Conservation (phyloP, 495 filamentous ascomycete species). For the Acidiella bohemica region DNA sequence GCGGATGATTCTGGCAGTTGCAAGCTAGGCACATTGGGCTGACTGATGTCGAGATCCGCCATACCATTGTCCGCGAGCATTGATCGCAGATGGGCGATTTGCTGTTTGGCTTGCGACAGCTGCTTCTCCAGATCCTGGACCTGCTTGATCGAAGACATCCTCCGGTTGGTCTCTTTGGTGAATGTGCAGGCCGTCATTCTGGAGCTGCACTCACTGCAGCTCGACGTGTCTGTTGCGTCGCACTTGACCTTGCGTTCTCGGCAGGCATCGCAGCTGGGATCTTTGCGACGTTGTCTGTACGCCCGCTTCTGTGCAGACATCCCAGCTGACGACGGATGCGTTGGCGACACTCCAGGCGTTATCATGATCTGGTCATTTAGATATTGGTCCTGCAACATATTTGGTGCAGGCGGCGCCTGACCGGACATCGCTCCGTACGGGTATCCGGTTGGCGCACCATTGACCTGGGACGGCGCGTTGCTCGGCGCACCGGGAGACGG, state of each 20-base stretch:
- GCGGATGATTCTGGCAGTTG: conserved; percentile 59
- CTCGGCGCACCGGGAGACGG: background rate
- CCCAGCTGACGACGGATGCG: conserved; percentile 26
- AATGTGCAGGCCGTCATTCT: conserved; percentile 95
- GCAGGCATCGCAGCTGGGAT: conserved; percentile 96
- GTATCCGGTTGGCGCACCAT: conserved; percentile 7
- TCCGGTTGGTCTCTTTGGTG: conserved; percentile 95
- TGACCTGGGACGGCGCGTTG: conserved; percentile 5
- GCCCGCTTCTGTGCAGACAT: conserved; percentile 66
- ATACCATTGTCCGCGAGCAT: conserved; percentile 32
- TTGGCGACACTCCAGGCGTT: conserved; percentile 33
- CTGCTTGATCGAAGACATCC: conserved; percentile 99
- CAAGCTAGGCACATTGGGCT: conserved; percentile 43
- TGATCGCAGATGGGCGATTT: conserved; percentile 57
- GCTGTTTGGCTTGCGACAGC: conserved; percentile 56
- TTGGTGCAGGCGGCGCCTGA: background rate
- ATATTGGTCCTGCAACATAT: conserved; percentile 15
- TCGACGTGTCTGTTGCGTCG: conserved; percentile 88
- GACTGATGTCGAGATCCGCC: conserved; percentile 49
- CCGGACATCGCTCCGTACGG: conserved; percentile 8
- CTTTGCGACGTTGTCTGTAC: conserved; percentile 87
- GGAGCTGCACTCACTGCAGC: conserved; percentile 92
- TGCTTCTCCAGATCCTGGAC: conserved; percentile 95
- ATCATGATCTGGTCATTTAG: conserved; percentile 22
- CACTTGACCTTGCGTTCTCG: conserved; percentile 98